Evolutionary conservation across 257 asterid genomes (phyloP).

Genomic region (Henckelia pumila): DNA sequence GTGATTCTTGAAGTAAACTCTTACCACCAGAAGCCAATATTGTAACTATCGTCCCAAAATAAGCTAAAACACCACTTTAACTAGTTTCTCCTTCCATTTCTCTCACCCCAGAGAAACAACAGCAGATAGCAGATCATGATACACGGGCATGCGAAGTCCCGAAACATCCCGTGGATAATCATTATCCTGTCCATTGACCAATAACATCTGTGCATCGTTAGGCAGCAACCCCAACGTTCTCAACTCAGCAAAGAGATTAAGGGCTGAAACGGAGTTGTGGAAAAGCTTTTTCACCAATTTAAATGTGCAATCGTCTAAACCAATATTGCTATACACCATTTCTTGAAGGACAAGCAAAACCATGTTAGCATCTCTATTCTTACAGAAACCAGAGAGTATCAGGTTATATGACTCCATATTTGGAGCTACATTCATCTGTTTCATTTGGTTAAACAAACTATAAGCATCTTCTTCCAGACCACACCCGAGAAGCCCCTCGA

Average conservation of each 20-base stretch:
- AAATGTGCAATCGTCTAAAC: constrained; percentile 35
- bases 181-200: constrained; percentile 16
- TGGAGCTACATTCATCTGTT: constrained; percentile 44
- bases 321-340: constrained; percentile 41
- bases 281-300: constrained; percentile 32
- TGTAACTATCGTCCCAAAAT: constrained; percentile 62
- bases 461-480: constrained; percentile 52
- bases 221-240: constrained; percentile 39
- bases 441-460: constrained; percentile 52
- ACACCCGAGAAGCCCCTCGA: constrained; percentile 48
- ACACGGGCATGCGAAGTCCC: constrained; percentile 23
- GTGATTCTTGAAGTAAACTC: constrained; percentile 24
- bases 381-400: constrained; percentile 49
- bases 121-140: constrained; percentile 37
- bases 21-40: constrained; percentile 90
- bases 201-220: constrained; percentile 15
- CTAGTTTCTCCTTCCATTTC: constrained; percentile 18
- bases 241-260: constrained; percentile 29
- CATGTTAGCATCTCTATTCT: constrained; percentile 40
- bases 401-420: constrained; percentile 44
- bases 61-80: constrained; percentile 69
- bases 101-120: constrained; percentile 35
- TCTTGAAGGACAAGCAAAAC: constrained; percentile 45
- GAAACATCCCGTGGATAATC: not conserved
- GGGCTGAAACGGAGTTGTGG: constrained; percentile 25